These are phyloP conservation scores for Orbilia ellipsospora DNA, from an alignment of 2,329 filamentous ascomycete species.

Conservation along the genomic window DNA sequence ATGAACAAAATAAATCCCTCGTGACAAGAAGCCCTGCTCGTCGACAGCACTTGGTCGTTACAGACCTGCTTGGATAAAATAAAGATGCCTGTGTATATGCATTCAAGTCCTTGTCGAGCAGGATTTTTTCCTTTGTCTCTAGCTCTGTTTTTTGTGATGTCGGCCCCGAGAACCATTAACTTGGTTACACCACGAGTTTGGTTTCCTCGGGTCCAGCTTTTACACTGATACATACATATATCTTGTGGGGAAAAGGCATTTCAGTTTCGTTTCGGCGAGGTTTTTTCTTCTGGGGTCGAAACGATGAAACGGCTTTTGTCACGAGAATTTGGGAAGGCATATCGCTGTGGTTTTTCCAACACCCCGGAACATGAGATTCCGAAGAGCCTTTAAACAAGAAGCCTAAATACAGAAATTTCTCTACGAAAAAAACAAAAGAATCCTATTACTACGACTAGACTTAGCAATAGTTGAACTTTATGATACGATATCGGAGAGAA, in stretches of 20 bases:
- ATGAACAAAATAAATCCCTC: constrained; percentile 30
- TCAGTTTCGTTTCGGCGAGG: constrained; percentile 48
- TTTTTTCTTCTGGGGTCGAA: constrained; percentile 38
- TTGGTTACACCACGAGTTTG: constrained; percentile 28
- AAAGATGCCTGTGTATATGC: too few relatives aligned
- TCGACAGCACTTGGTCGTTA: constrained; percentile 13
- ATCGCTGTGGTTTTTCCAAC: neutral
- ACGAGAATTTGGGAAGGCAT: constrained; percentile 22
- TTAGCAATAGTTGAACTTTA: neutral
- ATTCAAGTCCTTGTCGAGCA: neutral
- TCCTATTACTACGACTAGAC: neutral
- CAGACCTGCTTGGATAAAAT: constrained; percentile 14
- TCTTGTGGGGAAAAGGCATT: constrained; percentile 30
- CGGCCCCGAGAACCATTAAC: constrained; percentile 46
- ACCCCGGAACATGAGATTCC: constrained; percentile 22
- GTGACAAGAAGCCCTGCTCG: constrained; percentile 30
- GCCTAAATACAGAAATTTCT: constrained; percentile 2
- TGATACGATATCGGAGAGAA: neutral
- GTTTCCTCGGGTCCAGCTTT: constrained; percentile 11
- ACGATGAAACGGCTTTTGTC: constrained; percentile 33
- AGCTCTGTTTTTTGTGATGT: neutral
- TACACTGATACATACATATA: neutral
- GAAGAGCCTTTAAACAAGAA: constrained; percentile 22
- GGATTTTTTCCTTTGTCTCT: constrained; percentile 11
- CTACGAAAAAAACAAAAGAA: constrained; percentile 3